Percentiles rank a stretch among this genome's conserved stretches.
Evolutionary conservation across 1,284 basidiomycete species (phyloP).

Genomic region (Cryptococcus floricola): DNA sequence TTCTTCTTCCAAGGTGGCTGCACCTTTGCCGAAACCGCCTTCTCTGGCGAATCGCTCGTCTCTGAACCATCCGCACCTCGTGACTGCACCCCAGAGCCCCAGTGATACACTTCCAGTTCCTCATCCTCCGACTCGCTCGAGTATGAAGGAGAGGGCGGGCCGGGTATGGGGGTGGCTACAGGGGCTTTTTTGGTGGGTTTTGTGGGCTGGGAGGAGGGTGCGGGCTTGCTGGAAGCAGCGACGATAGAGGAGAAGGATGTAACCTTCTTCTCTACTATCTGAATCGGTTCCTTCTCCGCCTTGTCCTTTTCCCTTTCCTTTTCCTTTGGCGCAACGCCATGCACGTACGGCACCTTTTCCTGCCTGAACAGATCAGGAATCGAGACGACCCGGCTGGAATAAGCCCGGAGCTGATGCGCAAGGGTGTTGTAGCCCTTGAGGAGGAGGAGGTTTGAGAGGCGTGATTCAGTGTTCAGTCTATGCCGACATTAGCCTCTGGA

Average conservation of each 20-base stretch:
- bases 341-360: constrained; percentile 50
- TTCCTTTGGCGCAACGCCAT: background rate
- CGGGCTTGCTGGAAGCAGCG: background rate
- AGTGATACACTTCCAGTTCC: constrained; percentile 15
- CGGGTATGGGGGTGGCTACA: background rate
- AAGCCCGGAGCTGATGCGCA: constrained; percentile 54
- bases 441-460: constrained; percentile 64
- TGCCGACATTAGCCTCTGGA: background rate
- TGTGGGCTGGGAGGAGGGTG: background rate
- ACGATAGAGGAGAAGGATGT: background rate
- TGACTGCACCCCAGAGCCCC: constrained; percentile 1
- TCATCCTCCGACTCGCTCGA: background rate
- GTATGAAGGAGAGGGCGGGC: background rate
- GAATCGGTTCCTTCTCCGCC: background rate
- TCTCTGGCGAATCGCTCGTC: background rate
- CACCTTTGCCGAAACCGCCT: background rate
- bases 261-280: background rate
- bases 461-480: constrained; percentile 57
- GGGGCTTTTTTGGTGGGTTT: no score
- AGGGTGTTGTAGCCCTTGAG: constrained; percentile 55
- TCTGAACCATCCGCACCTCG: background rate
- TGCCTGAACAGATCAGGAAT: constrained; percentile 64
- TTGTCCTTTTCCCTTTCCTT: background rate
- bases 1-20: background rate
- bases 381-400: constrained; percentile 56